phyloP scores from a whole-genome alignment of 139 green algal species.

The Coelastrella sp. region DNA sequence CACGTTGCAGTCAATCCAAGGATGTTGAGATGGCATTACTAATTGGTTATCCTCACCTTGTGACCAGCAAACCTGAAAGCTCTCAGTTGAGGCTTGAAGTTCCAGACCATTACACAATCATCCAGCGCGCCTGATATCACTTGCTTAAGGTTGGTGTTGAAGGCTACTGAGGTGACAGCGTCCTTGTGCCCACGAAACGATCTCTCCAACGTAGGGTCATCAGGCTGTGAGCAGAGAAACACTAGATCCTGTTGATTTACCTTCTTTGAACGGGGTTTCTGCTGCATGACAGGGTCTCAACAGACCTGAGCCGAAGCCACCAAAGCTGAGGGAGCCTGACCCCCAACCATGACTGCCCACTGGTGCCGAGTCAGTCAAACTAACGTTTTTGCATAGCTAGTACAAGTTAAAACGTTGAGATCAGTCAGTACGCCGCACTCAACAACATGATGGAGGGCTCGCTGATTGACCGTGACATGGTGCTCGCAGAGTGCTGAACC shows the following conservation, averaged over 20 bases:
- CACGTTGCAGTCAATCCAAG: too few relatives aligned
- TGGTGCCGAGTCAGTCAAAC: background rate
- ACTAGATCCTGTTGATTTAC: background rate
- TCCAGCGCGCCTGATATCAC: conserved; percentile 84
- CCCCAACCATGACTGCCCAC: background rate
- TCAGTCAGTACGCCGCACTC: too few relatives aligned
- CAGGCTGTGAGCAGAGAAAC: conserved; percentile 54
- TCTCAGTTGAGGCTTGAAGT: conserved; percentile 89
- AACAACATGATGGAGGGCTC: too few relatives aligned
- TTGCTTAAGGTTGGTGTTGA: conserved; percentile 91
- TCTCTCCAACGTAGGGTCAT: conserved; percentile 86
- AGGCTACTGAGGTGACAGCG: conserved; percentile 82
- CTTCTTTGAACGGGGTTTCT: background rate
- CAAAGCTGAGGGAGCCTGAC: background rate
- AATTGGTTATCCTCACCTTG: conserved; percentile 63
- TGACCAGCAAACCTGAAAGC: conserved; percentile 87
- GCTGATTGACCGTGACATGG: too few relatives aligned
- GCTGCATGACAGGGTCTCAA: background rate
- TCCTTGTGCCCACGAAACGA: conserved; percentile 89
- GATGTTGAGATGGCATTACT: too few relatives aligned
- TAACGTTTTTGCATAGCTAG: too few relatives aligned
- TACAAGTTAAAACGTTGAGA: too few relatives aligned
- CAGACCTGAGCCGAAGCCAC: background rate
- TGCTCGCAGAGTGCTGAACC: too few relatives aligned
- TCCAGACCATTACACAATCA: conserved; percentile 90